These are phyloP conservation scores for Beta vulgaris DNA, from an alignment of 148 eudicot species.

Conservation along the genomic window DNA sequence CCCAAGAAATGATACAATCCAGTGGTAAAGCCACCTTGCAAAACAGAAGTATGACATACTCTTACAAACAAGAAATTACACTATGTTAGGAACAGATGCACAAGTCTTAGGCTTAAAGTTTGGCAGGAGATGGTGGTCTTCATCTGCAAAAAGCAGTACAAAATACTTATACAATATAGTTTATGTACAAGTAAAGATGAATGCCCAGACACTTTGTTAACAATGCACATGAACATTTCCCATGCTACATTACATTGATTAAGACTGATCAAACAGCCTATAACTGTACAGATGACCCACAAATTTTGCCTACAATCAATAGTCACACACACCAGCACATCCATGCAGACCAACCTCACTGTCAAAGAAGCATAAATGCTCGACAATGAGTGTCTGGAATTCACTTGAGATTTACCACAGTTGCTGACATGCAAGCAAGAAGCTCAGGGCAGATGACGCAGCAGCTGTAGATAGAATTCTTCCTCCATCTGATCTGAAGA, in stretches of 20 bases:
- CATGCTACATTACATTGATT: slow-evolving; percentile 37
- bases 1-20: neutral
- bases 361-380: neutral
- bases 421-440: slow-evolving; percentile 1
- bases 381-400: neutral
- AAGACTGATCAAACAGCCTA: slow-evolving; percentile 27
- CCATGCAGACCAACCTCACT: neutral
- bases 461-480: neutral
- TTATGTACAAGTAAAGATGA: slow-evolving; percentile 27
- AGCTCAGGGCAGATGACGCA: neutral
- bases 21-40: neutral
- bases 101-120: neutral
- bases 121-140: neutral
- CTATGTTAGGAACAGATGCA: neutral
- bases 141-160: slow-evolving; percentile 1
- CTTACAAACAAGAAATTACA: neutral
- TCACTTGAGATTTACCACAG: slow-evolving; percentile 13
- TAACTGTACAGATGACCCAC: slow-evolving; percentile 28
- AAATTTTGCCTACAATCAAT: slow-evolving; percentile 20
- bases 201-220: slow-evolving; percentile 11
- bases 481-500: slow-evolving; percentile 8
- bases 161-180: slow-evolving; percentile 18
- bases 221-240: slow-evolving; percentile 22
- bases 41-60: neutral
- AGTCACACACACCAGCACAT: slow-evolving; percentile 3